Evolutionary conservation across 768 basidiomycete genomes (phyloP).

Genomic region (Leucocoprinus birnbaumii): DNA sequence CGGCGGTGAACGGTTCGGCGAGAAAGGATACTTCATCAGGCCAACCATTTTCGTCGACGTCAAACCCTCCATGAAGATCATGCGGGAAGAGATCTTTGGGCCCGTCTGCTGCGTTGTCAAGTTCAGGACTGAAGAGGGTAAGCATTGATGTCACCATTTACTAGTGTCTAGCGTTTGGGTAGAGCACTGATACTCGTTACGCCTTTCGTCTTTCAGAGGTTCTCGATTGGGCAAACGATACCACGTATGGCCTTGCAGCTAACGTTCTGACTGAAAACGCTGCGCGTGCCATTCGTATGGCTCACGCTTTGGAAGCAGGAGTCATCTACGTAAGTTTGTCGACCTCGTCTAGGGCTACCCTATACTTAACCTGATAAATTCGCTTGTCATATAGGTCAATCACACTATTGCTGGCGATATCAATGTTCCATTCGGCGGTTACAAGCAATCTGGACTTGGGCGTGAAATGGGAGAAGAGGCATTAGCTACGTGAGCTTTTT

Average conservation of each 20-base stretch:
- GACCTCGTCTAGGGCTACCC: not conserved
- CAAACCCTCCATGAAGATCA: constrained; percentile 70
- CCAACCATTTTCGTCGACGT: constrained; percentile 77
- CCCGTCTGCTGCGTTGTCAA: constrained; percentile 76
- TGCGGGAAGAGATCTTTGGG: constrained; percentile 76
- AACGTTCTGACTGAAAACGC: constrained; percentile 74
- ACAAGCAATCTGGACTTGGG: constrained; percentile 72
- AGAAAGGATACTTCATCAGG: constrained; percentile 58
- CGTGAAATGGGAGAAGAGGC: constrained; percentile 70
- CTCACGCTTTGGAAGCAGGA: constrained; percentile 66
- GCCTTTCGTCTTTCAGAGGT: constrained; percentile 33
- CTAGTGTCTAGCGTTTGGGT: not conserved
- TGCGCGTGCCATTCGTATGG: constrained; percentile 59
- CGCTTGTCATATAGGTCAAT: too few relatives aligned
- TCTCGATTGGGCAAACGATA: constrained; percentile 69
- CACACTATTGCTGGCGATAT: constrained; percentile 39
- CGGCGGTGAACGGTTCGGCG: constrained; percentile 59
- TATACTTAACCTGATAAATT: not conserved
- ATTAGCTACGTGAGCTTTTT: constrained; percentile 39
- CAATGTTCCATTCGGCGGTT: constrained; percentile 66
- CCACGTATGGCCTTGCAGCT: constrained; percentile 74
- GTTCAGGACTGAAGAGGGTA: constrained; percentile 59
- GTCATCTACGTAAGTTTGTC: constrained; percentile 48
- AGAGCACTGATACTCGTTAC: too few relatives aligned
- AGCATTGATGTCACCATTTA: not conserved